phyloP scores from a whole-genome alignment of 495 filamentous ascomycete genomes.

The Tuber indicum region DNA sequence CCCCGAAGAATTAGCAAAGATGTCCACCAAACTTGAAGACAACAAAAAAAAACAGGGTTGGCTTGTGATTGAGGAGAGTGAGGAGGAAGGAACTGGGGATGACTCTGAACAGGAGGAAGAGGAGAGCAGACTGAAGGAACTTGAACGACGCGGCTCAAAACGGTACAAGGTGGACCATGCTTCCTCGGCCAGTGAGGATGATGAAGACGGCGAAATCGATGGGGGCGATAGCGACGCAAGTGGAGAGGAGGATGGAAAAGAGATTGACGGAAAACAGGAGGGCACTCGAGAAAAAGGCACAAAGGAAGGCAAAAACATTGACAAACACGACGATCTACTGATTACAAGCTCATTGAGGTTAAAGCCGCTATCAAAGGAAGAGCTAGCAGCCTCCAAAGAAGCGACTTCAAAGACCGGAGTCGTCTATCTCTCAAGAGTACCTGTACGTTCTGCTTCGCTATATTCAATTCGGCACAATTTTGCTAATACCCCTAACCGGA shows the following conservation, averaged over 20 bases:
- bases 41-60: conserved; percentile 22
- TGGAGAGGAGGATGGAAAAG: conserved; percentile 40
- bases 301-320: conserved; percentile 17
- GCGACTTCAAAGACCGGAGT: conserved; percentile 65
- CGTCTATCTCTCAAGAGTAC: conserved; percentile 81
- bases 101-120: conserved; percentile 22
- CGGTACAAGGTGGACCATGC: conserved; percentile 52
- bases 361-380: conserved; percentile 54
- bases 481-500: background rate
- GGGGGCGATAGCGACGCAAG: conserved; percentile 41
- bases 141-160: conserved; percentile 49
- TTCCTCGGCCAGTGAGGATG: conserved; percentile 43
- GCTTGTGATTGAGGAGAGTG: conserved; percentile 35
- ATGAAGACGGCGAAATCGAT: conserved; percentile 46
- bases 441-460: conserved; percentile 41
- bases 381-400: conserved; percentile 53
- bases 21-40: conserved; percentile 5
- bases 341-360: conserved; percentile 31
- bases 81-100: conserved; percentile 17
- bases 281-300: conserved; percentile 3
- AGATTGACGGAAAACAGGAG: conserved; percentile 18
- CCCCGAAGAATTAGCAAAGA: background rate
- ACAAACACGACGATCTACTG: conserved; percentile 42
- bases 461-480: background rate
- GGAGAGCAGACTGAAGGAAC: conserved; percentile 27